These are phyloP conservation scores for Paxillus involutus DNA, from an alignment of 768 basidiomycete genomes.

Conservation along the genomic window DNA sequence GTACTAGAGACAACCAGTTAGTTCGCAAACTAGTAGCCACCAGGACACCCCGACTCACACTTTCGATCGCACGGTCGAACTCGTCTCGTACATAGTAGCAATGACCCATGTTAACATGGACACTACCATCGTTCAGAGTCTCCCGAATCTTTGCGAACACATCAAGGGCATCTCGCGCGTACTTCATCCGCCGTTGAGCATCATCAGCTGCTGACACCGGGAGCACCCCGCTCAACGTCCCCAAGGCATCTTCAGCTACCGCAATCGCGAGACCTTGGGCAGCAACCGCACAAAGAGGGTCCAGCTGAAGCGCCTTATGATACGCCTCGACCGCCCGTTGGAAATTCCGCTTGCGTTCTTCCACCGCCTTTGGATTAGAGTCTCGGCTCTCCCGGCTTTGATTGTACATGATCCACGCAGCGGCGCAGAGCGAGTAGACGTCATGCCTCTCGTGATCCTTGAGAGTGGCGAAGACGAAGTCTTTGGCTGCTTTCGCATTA, in stretches of 20 bases:
- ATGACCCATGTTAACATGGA: slow-evolving; percentile 96
- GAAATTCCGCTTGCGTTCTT: slow-evolving; percentile 77
- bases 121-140: slow-evolving; percentile 76
- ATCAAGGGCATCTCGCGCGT: slow-evolving; percentile 84
- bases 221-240: slow-evolving; percentile 56
- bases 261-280: slow-evolving; percentile 95
- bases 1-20: slow-evolving; percentile 54
- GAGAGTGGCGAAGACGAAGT: slow-evolving; percentile 87
- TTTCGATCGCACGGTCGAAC: slow-evolving; percentile 94
- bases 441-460: slow-evolving; percentile 87
- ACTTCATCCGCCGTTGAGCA: slow-evolving; percentile 59
- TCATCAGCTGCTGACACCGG: slow-evolving; percentile 60
- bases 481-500: slow-evolving; percentile 69
- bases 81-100: slow-evolving; percentile 93
- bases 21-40: neutral
- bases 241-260: slow-evolving; percentile 88
- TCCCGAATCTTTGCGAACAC: slow-evolving; percentile 92
- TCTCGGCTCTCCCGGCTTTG: slow-evolving; percentile 85
- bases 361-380: slow-evolving; percentile 42
- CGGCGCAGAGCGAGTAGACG: slow-evolving; percentile 86
- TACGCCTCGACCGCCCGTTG: slow-evolving; percentile 87
- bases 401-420: slow-evolving; percentile 83
- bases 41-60: slow-evolving; percentile 50
- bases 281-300: slow-evolving; percentile 86
- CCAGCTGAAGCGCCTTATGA: slow-evolving; percentile 84